phyloP scores from a whole-genome alignment of 495 filamentous ascomycete species.

The Extremus antarcticus region DNA sequence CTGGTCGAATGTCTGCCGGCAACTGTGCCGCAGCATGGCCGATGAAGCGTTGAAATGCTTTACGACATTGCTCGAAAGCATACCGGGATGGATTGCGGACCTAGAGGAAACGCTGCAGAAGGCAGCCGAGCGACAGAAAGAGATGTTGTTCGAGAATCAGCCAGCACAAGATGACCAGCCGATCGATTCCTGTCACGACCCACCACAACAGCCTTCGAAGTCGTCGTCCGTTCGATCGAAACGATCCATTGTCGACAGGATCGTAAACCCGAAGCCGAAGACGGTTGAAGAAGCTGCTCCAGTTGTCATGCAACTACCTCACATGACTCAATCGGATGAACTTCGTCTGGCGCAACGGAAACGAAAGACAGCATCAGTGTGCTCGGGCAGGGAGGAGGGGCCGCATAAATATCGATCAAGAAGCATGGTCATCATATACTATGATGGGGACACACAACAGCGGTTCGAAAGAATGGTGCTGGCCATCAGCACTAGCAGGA shows the following conservation, averaged over 20 bases:
- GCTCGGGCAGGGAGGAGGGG: slow-evolving; percentile 35
- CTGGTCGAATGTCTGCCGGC: not conserved
- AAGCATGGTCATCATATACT: slow-evolving; percentile 77
- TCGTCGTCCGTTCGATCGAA: not conserved
- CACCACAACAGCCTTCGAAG: not conserved
- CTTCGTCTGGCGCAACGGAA: slow-evolving; percentile 39
- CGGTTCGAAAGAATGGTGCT: slow-evolving; percentile 71
- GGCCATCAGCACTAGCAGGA: slow-evolving; percentile 66
- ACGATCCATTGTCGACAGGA: not conserved
- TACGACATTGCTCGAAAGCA: slow-evolving; percentile 9
- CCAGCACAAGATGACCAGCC: slow-evolving; percentile 2
- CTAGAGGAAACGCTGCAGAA: slow-evolving; percentile 7
- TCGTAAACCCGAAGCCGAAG: not conserved
- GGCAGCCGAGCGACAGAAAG: not conserved
- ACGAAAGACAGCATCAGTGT: slow-evolving; percentile 48
- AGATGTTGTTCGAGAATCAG: slow-evolving; percentile 7
- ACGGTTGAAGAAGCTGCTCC: slow-evolving; percentile 24
- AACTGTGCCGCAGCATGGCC: slow-evolving; percentile 14
- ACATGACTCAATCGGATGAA: slow-evolving; percentile 27
- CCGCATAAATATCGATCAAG: slow-evolving; percentile 54
- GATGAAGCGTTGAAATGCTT: slow-evolving; percentile 13
- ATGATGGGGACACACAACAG: slow-evolving; percentile 75
- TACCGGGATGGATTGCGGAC: slow-evolving; percentile 16
- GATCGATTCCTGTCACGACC: not conserved
- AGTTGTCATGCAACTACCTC: slow-evolving; percentile 21